Conservation (phyloP, 352 stramenopile species). For the Halophytophthora batemanensis region DNA sequence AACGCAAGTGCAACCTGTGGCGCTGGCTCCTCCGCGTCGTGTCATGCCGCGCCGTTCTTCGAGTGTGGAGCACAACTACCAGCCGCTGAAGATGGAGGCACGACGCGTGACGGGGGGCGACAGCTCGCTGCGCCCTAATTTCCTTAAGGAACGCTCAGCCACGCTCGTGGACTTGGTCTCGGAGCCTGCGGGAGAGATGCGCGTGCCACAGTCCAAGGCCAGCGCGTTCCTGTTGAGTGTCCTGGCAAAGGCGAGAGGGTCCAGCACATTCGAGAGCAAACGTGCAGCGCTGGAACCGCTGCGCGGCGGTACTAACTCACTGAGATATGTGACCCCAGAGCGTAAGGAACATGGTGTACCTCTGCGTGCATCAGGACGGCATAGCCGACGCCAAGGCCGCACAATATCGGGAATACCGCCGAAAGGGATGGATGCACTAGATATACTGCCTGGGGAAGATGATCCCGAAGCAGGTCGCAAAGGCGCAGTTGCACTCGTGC, state of each 20-base stretch:
- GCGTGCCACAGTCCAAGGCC: constrained; percentile 47
- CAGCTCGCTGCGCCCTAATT: constrained; percentile 37
- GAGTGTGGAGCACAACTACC: constrained; percentile 4
- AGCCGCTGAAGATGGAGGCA: neutral
- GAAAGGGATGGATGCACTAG: constrained; percentile 1
- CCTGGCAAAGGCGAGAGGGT: constrained; percentile 32
- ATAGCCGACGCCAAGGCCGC: constrained; percentile 10
- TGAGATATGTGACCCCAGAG: constrained; percentile 29
- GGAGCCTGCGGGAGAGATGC: constrained; percentile 1
- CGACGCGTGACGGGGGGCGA: constrained; percentile 26
- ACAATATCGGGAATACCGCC: constrained; percentile 6
- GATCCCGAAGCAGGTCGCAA: constrained; percentile 16
- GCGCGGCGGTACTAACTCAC: constrained; percentile 16
- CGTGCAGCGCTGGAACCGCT: constrained; percentile 17
- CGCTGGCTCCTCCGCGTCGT: constrained; percentile 1
- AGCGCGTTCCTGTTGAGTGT: constrained; percentile 53
- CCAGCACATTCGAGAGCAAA: constrained; percentile 18
- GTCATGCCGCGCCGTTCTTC: constrained; percentile 13
- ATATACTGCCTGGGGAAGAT: constrained; percentile 8
- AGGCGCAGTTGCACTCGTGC: constrained; percentile 24
- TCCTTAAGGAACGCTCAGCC: constrained; percentile 50
- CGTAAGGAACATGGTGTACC: constrained; percentile 24
- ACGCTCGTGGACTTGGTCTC: constrained; percentile 37
- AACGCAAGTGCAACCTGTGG: constrained; percentile 1
- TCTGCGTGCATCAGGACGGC: constrained; percentile 16